Evolutionary conservation across 179 eudicot genomes (phyloP), one percentile per base, ranked within the genome.

Genomic region (Vitellaria paradoxa): DNA sequence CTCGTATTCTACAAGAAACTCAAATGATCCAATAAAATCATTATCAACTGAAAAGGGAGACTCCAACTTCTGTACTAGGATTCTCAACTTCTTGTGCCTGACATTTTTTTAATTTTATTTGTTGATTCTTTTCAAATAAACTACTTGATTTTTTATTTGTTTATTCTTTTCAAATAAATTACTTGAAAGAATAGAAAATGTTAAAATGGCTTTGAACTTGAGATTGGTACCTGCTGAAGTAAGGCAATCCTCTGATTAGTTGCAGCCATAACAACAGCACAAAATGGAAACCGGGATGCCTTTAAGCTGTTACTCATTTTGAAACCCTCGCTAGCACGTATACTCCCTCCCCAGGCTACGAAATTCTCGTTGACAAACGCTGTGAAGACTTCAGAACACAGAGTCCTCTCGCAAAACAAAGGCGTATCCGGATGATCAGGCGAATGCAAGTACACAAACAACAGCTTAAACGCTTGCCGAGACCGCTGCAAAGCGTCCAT

Each of bases 271-370:
- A 92, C 97, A 47, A 96, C 97, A 61, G 96, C 99, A 79, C 98
- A 96, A 56, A 91, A 96, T 0, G 99, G 99, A 69, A 85, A 96
- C 83, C 92, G 82, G 0, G 98, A 96, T 0, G 98, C 99, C 82
- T 96, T 96, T 88, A 96, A 87, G 82, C 96, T 96, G 70, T 96
- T 96, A 84, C 99, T 96, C 98, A 96, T 96, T 89, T 96, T 93
- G 73, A 92, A 96, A 18, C 99, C 99, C 79, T 96, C 99, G 21
- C 87, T 86, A 23, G 90, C 87, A 42, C 93, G 82, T 61, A 93
- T 92, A 73, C 91, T 91, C 68, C 91, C 99, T 66, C 97, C 99
- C 99, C 99, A 96, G 2, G 88, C 71, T 10, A 93, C 93, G 3
- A 96, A 96, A 79, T 93, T 96, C 88, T 93, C 93, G 37, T 96